A percentile compares a stretch with the other conserved stretches of the same genome.
Evolutionary conservation across 306 rosid species (phyloP).

Genomic region (Trifolium repens): DNA sequence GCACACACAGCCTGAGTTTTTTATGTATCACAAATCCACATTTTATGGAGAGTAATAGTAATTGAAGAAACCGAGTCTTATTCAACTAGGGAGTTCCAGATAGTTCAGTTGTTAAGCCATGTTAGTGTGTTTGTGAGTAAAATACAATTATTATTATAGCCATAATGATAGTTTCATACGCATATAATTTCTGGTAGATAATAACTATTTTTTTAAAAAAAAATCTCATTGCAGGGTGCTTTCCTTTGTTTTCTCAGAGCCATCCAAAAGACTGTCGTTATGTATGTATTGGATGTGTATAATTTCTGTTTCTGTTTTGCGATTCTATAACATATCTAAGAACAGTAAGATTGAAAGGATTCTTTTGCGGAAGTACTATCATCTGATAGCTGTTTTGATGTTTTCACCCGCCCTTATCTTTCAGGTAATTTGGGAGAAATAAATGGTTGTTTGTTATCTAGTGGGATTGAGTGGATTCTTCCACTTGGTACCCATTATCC

Average conservation of each 20-base stretch:
- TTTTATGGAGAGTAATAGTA: constrained; percentile 27
- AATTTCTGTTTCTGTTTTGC: constrained; percentile 69
- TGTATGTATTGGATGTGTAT: constrained; percentile 80
- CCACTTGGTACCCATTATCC: constrained; percentile 15
- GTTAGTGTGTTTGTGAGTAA: constrained; percentile 11
- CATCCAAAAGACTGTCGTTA: constrained; percentile 72
- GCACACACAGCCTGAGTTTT: background rate
- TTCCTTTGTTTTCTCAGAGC: constrained; percentile 85
- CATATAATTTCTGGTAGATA: constrained; percentile 24
- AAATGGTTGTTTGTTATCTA: constrained; percentile 30
- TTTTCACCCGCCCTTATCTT: constrained; percentile 92
- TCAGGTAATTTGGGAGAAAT: constrained; percentile 69
- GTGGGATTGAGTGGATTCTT: background rate
- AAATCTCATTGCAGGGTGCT: constrained; percentile 72
- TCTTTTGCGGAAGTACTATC: constrained; percentile 94
- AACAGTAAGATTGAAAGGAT: constrained; percentile 93
- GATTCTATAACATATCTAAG: constrained; percentile 88
- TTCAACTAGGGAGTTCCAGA: constrained; percentile 25
- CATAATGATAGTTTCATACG: background rate
- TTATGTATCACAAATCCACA: constrained; percentile 1
- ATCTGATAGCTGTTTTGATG: constrained; percentile 93
- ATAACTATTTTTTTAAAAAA: constrained; percentile 19
- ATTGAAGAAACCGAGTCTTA: constrained; percentile 21
- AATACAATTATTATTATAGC: constrained; percentile 32
- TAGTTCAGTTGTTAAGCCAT: constrained; percentile 32